Percentiles rank a stretch among this genome's conserved stretches.
Evolutionary conservation across 1,139 yeast genomes (phyloP).

Genomic region (Debaryomycetaceae sp.): DNA sequence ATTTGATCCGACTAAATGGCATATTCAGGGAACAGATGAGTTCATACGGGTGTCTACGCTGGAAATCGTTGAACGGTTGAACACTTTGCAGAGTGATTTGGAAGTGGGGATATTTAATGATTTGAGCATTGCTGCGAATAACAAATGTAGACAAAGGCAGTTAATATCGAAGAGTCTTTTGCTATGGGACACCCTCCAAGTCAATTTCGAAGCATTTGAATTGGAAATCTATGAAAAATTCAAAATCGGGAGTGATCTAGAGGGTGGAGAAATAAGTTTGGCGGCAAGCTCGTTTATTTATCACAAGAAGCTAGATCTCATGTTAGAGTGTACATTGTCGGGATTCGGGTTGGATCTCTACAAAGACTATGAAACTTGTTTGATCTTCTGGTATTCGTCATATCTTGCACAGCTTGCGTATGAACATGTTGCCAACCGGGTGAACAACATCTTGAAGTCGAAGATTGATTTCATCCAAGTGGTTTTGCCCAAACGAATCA

Average conservation of each 20-base stretch:
- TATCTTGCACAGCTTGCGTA: constrained; percentile 48
- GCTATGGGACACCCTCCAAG: constrained; percentile 81
- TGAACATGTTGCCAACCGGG: constrained; percentile 49
- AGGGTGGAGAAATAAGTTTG: constrained; percentile 27
- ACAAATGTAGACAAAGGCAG: constrained; percentile 82
- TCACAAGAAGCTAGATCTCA: constrained; percentile 58
- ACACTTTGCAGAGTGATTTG: constrained; percentile 27
- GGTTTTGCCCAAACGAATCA: constrained; percentile 42
- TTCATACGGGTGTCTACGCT: constrained; percentile 6
- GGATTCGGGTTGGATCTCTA: constrained; percentile 80
- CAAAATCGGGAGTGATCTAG: constrained; percentile 32
- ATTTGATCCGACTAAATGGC: constrained; percentile 21
- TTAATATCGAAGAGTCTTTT: constrained; percentile 51
- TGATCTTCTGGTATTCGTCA: constrained; percentile 66
- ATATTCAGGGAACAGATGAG: constrained; percentile 14
- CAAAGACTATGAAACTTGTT: constrained; percentile 64
- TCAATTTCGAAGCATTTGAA: constrained; percentile 55
- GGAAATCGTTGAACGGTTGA: constrained; percentile 10
- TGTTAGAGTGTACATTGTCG: constrained; percentile 68
- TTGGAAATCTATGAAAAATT: constrained; percentile 29
- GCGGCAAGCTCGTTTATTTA: constrained; percentile 71
- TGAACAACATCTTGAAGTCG: constrained; percentile 33
- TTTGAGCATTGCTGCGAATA: constrained; percentile 59
- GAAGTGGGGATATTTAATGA: constrained; percentile 53
- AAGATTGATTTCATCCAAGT: constrained; percentile 27